Evolutionary conservation across 208 protist genomes (phyloP), one percentile per base, ranked within the genome.

Genomic region (Porcisia deanei): DNA sequence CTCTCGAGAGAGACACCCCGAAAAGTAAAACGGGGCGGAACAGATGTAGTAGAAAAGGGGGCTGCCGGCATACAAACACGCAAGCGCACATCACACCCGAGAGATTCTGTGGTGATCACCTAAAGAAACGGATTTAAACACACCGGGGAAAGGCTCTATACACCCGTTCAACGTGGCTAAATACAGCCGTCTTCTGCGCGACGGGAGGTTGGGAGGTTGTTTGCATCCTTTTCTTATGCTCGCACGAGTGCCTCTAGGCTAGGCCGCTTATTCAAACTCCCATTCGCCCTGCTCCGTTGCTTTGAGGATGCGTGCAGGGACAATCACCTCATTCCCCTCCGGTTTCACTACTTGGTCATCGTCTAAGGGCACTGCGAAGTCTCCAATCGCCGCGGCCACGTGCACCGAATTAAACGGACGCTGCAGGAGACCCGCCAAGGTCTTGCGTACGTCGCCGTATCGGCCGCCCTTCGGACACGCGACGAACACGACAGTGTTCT

Each of bases 391-490:
- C 10, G 84, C 78, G 6, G 52, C 85, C 16, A 93, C 81, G 60
- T 85, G 71, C 6, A 90, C 67, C 0, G 83, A 82, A 20, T 58
- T 58, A 73, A 90, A 91, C 8, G 85, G 79, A 1, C 80, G 67
- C 52, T 90, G 85, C 49, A 94, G 73, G 43, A 94, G 75, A 0
- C 80, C 85, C 0, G 87, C 89, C 16, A 94, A 75, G 5, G 89
- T 94, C 72, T 94, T 94, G 39, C 89, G 82, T 53, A 94, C 87
- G 71, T 94, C 89, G 58, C 89, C 89, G 70, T 88, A 94, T 59
- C 85, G 81, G 41, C 80, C 84, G 3, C 83, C 82, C 20, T 75
- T 75, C 10, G 86, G 87, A 58, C 85, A 91, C 20, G 89, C 81
- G 0, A 94, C 87, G 73, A 94, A 94, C 18, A 90, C 87, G 10